These are phyloP conservation scores for Hymenoscyphus linearis DNA, from an alignment of 2,329 filamentous ascomycete species.

Conservation along the genomic window DNA sequence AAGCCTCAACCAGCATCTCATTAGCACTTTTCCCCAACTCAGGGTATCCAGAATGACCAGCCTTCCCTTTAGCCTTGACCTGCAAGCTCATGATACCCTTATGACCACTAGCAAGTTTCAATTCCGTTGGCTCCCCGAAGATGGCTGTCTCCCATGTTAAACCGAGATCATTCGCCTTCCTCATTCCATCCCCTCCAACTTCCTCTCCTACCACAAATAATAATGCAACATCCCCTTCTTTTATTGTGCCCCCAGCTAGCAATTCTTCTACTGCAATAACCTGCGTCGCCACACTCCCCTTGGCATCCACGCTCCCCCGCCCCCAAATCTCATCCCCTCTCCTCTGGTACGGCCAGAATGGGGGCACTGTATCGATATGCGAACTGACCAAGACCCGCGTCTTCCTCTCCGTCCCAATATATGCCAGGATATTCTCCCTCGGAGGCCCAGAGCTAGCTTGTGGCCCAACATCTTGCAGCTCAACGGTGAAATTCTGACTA, in stretches of 20 bases:
- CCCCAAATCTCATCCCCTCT: constrained; percentile 53
- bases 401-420: constrained; percentile 42
- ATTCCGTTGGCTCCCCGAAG: constrained; percentile 91
- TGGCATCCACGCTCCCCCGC: constrained; percentile 69
- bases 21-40: constrained; percentile 85
- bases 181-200: constrained; percentile 75
- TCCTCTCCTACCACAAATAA: constrained; percentile 81
- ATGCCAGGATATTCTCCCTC: constrained; percentile 58
- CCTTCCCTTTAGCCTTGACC: constrained; percentile 65
- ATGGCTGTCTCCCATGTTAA: constrained; percentile 63
- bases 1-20: constrained; percentile 69
- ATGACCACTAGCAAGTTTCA: constrained; percentile 82
- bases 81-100: constrained; percentile 74
- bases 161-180: constrained; percentile 43
- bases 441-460: constrained; percentile 2
- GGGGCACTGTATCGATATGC: constrained; percentile 61
- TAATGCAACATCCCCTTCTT: constrained; percentile 50
- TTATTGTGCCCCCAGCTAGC: constrained; percentile 36
- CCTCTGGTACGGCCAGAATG: constrained; percentile 40
- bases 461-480: constrained; percentile 46
- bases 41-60: constrained; percentile 87
- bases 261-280: constrained; percentile 61
- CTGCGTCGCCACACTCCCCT: constrained; percentile 67
- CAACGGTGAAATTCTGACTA: constrained; percentile 54
- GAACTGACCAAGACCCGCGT: constrained; percentile 51